phyloP scores from a whole-genome alignment of 169 alveolate genomes.

The Cryptosporidium meleagridis region DNA sequence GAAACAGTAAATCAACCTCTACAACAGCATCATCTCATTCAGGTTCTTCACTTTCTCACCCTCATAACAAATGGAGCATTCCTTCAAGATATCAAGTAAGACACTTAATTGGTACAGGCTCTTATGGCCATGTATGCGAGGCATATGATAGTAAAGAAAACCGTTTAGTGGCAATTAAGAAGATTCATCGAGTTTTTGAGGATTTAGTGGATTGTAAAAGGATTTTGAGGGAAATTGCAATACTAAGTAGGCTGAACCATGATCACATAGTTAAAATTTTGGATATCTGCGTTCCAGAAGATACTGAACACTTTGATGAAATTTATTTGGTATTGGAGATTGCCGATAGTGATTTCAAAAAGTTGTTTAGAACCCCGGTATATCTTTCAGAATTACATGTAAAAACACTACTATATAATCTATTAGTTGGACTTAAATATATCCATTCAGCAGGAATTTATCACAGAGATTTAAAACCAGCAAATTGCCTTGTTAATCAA shows the following conservation, averaged over 20 bases:
- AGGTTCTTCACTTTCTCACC: conserved; percentile 32
- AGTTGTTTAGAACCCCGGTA: conserved; percentile 93
- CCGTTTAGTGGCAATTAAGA: conserved; percentile 94
- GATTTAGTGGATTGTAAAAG: conserved; percentile 97
- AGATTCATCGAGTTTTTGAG: conserved; percentile 94
- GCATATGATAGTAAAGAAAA: conserved; percentile 88
- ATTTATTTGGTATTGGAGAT: conserved; percentile 96
- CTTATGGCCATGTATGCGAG: conserved; percentile 92
- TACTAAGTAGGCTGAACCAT: conserved; percentile 91
- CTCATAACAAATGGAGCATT: conserved; percentile 70
- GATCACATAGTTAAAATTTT: conserved; percentile 90
- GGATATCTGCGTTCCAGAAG: conserved; percentile 93
- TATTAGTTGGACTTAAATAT: conserved; percentile 94
- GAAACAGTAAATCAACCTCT: conserved; percentile 49
- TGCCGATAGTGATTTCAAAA: conserved; percentile 97
- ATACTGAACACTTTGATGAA: conserved; percentile 91
- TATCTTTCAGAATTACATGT: conserved; percentile 94
- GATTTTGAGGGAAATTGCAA: conserved; percentile 94
- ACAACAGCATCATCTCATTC: conserved; percentile 47
- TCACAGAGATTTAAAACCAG: conserved; percentile 99
- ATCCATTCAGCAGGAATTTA: conserved; percentile 94
- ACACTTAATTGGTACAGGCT: conserved; percentile 92
- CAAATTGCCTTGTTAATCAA: conserved; percentile 95
- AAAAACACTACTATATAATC: conserved; percentile 87
- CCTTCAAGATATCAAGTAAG: conserved; percentile 89